Evolutionary conservation across 257 asterid genomes (phyloP), one percentile per base, ranked within the genome.

Genomic region (Fraxinus cuspidata): DNA sequence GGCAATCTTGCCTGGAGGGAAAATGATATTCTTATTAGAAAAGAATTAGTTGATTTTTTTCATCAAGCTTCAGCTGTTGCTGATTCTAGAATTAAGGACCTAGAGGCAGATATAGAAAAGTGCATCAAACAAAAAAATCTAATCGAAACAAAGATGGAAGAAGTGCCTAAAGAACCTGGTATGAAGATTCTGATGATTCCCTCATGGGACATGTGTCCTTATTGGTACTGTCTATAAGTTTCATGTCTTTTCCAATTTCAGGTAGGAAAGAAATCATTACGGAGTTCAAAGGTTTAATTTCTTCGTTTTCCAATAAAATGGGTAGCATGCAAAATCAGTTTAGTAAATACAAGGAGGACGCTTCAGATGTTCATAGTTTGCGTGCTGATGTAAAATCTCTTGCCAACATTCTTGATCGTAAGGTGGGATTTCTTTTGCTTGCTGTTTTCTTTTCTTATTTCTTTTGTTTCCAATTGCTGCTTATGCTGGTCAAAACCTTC

Each of bases 241-340:
- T 37, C 42, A 7, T 37, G 42, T 42, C 49, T 86, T 81, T 42
- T 42, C 49, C 16, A 42, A 42, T 42, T 42, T 76, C 89, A 96
- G 98, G 97, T 71, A 87, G 98, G 87, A 93, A 90, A 80, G 96
- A 96, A 80, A 90, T 93, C 44, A 92, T 93, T 81, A 87, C 91
- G 2, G 89, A 89, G 86, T 95, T 95, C 71, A 93, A 89, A 84
- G 86, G 87, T 2, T 84, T 95, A 83, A 90, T 89, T 84, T 87
- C 98, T 79, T 91, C 94, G 32, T 95, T 93, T 87, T 96, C 98
- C 63, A 93, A 92, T 84, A 86, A 83, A 79, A 96, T 96, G 99
- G 90, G 92, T 34, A 84, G 73, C 86, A 91, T 96, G 97, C 96
- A 93, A 86, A 90, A 83, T 82, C 92, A 92, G 78, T 82, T 96